phyloP scores from a whole-genome alignment of 192 early-diverging fungal genomes.

The Coemansia sp. region DNA sequence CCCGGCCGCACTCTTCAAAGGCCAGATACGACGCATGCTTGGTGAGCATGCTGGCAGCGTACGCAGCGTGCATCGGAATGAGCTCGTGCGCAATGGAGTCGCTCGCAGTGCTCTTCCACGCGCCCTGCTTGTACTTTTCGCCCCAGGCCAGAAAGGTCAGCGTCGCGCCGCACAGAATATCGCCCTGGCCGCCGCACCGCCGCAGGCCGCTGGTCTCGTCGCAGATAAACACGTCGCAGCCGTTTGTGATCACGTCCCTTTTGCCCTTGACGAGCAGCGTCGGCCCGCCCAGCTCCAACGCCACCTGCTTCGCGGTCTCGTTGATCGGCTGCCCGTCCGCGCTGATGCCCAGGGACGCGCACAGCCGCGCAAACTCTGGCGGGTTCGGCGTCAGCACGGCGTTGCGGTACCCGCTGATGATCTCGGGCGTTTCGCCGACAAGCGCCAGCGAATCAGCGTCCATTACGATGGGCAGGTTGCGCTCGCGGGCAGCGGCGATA shows the following conservation, averaged over 20 bases:
- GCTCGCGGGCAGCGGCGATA: slow-evolving; percentile 64
- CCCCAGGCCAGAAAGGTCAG: slow-evolving; percentile 91
- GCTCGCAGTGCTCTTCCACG: slow-evolving; percentile 41
- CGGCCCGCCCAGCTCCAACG: slow-evolving; percentile 71
- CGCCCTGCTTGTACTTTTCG: slow-evolving; percentile 55
- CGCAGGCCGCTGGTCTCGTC: slow-evolving; percentile 69
- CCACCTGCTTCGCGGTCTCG: slow-evolving; percentile 51
- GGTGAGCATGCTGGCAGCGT: slow-evolving; percentile 52
- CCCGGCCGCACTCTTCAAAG: slow-evolving; percentile 42
- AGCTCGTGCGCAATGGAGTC: slow-evolving; percentile 28
- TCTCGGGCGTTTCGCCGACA: slow-evolving; percentile 65
- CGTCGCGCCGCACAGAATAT: slow-evolving; percentile 81
- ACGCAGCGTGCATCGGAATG: slow-evolving; percentile 63
- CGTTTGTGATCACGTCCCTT: slow-evolving; percentile 75
- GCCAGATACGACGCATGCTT: slow-evolving; percentile 48
- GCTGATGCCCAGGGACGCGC: slow-evolving; percentile 54
- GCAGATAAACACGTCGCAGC: slow-evolving; percentile 60
- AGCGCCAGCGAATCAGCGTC: slow-evolving; percentile 93
- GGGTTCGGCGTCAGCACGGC: slow-evolving; percentile 88
- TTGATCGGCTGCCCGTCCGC: slow-evolving; percentile 28
- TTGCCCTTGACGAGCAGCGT: slow-evolving; percentile 80
- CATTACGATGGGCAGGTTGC: slow-evolving; percentile 72
- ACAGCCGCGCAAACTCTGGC: slow-evolving; percentile 80
- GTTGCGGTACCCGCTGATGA: slow-evolving; percentile 69
- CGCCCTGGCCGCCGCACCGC: slow-evolving; percentile 95